Percentiles rank a stretch among this genome's conserved stretches.
Conservation (phyloP, 2,329 filamentous ascomycete genomes). For the Phaeosphaeriaceae sp. region DNA sequence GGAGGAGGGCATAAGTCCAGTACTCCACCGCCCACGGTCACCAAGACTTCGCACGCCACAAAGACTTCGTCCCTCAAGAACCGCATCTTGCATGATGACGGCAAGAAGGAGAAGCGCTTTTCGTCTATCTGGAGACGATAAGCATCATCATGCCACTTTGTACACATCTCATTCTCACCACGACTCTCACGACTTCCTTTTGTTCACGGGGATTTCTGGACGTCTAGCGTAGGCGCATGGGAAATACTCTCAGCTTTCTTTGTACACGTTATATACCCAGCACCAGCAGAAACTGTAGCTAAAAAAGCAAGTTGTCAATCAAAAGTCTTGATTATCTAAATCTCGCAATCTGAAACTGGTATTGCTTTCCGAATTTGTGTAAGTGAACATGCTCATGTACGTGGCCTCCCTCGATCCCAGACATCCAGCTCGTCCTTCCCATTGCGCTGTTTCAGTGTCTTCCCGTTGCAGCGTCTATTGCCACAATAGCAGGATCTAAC, state of each 20-base stretch:
- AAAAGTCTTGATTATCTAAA: background rate
- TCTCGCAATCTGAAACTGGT: background rate
- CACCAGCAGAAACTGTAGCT: background rate
- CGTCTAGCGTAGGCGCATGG: background rate
- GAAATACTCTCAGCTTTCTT: slow-evolving; percentile 2
- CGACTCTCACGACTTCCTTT: slow-evolving; percentile 4
- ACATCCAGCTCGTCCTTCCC: slow-evolving; percentile 3
- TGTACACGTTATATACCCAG: slow-evolving; percentile 27
- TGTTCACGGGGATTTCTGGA: background rate
- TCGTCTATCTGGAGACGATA: slow-evolving; percentile 18
- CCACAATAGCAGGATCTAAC: slow-evolving; percentile 4
- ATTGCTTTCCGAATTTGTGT: background rate
- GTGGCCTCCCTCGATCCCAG: background rate
- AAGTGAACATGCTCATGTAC: background rate
- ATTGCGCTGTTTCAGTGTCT: background rate
- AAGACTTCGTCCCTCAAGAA: slow-evolving; percentile 14
- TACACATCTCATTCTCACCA: background rate
- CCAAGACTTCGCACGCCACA: slow-evolving; percentile 6
- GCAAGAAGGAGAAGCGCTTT: slow-evolving; percentile 19
- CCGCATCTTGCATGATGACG: slow-evolving; percentile 10
- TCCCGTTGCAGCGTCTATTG: background rate
- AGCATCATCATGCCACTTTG: background rate
- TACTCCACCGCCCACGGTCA: slow-evolving; percentile 9
- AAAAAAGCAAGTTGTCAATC: slow-evolving; percentile 1
- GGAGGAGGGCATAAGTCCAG: background rate